Base-by-base conservation (phyloP, 371 early-diverging fungal species). In the Mucor indicus region DNA sequence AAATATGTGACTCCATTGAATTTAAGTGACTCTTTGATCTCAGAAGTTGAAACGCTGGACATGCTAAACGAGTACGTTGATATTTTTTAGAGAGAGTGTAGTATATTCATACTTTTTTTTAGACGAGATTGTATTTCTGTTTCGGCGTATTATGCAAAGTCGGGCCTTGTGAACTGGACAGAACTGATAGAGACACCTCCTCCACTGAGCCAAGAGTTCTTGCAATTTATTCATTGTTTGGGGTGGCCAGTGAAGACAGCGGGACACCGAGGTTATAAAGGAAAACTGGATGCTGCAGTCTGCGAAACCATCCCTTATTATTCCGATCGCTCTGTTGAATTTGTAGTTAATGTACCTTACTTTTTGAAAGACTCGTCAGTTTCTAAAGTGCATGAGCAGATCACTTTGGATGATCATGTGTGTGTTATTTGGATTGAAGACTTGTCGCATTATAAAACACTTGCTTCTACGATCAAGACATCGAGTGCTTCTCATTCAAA, bases 81-180 rank as follows among this genome's bases (percentile, higher is more conserved):
- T 15, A 4, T 7, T 17, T 4, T 22, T 11, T 2, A 27, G 15
- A 29, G 6, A 17, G n/a, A 31, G 36, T 9, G 12, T 16, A 24
- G 8, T 16, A 19, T 30, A 15, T 23, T 13, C 13, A 40, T 15
- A 35, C n/a, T 1, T 9, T n/a, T 15, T 24, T 6, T 13, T 62
- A 89, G 90, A 48, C 79, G 91, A 5, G 90, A 91, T 42, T 86
- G 86, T 46, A 72, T 89, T 17, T 77, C 79, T 4, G 63, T 86
- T 29, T 72, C 80, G 4, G 81, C 84, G 0, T 77, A 85, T 30
- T 89, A 77, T 62, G 79, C 82, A 8, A 60, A 60, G 25, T 79
- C 82, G 2, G 80, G 84, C 0, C 55, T 71, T 30, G 62, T 62
- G 16, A 44, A 64, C 4, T 69, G 78, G 53, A 51, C 65, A n/a